Conservation (phyloP, 768 basidiomycete genomes). For the Melanogaster broomeanus region DNA sequence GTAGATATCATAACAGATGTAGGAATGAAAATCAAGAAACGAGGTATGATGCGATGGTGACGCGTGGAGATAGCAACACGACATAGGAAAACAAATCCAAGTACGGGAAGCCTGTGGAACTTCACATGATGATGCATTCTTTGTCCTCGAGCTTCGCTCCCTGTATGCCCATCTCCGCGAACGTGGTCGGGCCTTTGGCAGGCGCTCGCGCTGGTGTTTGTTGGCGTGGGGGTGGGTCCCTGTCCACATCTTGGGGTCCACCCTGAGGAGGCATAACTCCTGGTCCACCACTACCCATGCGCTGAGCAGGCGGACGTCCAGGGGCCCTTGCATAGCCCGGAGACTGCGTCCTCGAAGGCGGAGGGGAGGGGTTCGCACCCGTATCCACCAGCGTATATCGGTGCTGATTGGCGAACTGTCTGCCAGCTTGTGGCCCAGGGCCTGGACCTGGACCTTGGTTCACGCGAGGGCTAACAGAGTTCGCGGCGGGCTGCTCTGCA, state of each 20-base stretch:
- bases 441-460: slow-evolving; percentile 3
- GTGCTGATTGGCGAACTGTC: slow-evolving; percentile 39
- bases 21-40: too few species aligned
- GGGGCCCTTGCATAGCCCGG: slow-evolving; percentile 29
- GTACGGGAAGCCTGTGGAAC: neutral
- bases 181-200: slow-evolving; percentile 63
- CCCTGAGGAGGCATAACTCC: slow-evolving; percentile 7
- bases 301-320: slow-evolving; percentile 35
- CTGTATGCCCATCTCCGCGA: slow-evolving; percentile 93
- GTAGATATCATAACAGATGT: too few species aligned
- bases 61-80: too few species aligned
- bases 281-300: slow-evolving; percentile 17
- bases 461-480: slow-evolving; percentile 1
- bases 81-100: neutral
- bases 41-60: too few species aligned
- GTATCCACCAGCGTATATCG: slow-evolving; percentile 52
- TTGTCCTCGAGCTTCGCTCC: slow-evolving; percentile 77
- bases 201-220: slow-evolving; percentile 7
- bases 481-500: slow-evolving; percentile 11
- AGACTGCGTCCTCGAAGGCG: slow-evolving; percentile 17
- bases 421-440: neutral
- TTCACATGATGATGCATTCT: slow-evolving; percentile 87
- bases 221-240: neutral
- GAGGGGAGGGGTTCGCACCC: slow-evolving; percentile 23
- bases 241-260: neutral